Conservation (phyloP, 306 rosid genomes). For the Gillenia trifoliata region DNA sequence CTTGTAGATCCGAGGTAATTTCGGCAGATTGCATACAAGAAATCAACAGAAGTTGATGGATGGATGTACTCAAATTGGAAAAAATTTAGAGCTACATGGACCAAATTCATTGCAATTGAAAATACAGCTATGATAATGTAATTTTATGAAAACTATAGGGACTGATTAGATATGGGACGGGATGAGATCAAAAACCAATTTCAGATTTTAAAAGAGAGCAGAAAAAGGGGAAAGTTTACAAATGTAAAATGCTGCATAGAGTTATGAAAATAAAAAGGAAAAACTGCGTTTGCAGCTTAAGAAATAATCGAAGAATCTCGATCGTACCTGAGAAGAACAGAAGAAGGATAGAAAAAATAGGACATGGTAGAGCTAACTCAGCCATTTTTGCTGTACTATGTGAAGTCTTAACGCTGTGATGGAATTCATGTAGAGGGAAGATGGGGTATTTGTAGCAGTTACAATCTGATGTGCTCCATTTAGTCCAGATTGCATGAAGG, state of each 20-base stretch:
- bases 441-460: background rate
- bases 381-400: background rate
- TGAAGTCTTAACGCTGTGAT: background rate
- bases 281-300: background rate
- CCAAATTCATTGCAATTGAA: background rate
- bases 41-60: background rate
- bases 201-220: background rate
- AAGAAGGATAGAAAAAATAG: background rate
- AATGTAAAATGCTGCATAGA: background rate
- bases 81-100: background rate
- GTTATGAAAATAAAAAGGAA: background rate
- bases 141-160: background rate
- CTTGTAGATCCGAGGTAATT: background rate
- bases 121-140: background rate
- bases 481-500: background rate
- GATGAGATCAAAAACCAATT: no score
- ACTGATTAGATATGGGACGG: no score
- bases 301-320: background rate
- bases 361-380: background rate
- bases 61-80: background rate
- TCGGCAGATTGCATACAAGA: background rate
- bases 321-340: conserved; percentile 1
- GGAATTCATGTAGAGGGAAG: background rate
- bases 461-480: background rate
- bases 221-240: background rate